Evolutionary conservation across 140 eudicot species (phyloP).

Genomic region (Anethum foeniculum): DNA sequence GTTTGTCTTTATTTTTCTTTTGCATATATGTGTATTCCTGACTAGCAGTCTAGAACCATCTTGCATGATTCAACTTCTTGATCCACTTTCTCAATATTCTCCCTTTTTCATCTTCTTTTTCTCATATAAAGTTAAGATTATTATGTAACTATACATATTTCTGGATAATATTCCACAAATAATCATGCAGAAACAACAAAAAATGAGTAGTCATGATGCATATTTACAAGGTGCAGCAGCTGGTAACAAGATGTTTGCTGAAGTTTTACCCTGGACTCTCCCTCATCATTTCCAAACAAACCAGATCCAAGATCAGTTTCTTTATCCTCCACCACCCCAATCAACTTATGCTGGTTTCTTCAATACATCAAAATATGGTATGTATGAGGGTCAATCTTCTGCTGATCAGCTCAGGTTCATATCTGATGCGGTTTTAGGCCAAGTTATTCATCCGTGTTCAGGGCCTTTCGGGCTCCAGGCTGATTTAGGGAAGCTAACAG

Average conservation of each 20-base stretch:
- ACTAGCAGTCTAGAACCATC: not conserved
- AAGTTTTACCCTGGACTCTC: conserved; percentile 61
- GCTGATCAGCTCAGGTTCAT: conserved; percentile 58
- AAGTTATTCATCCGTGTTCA: conserved; percentile 56
- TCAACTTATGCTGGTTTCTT: conserved; percentile 55
- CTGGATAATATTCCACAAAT: conserved; percentile 17
- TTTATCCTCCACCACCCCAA: conserved; percentile 40
- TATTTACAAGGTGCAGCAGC: conserved; percentile 25
- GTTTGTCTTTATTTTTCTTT: not conserved
- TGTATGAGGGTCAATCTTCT: conserved; percentile 44
- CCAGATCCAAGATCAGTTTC: conserved; percentile 51
- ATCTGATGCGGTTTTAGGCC: conserved; percentile 47
- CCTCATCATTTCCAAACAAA: conserved; percentile 39
- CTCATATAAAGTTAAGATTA: conserved; percentile 15
- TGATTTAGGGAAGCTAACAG: conserved; percentile 71
- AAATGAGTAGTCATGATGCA: conserved; percentile 23
- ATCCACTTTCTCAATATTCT: conserved; percentile 16
- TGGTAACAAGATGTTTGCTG: conserved; percentile 44
- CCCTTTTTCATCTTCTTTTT: conserved; percentile 23
- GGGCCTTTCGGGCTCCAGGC: conserved; percentile 78
- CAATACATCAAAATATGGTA: conserved; percentile 39
- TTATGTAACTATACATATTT: conserved; percentile 14
- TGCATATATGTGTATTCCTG: not conserved
- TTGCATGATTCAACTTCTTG: conserved; percentile 15
- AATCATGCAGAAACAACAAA: conserved; percentile 37